Evolutionary conservation across 1,139 yeast genomes (phyloP).

Genomic region (Debaryomyces fabryi): DNA sequence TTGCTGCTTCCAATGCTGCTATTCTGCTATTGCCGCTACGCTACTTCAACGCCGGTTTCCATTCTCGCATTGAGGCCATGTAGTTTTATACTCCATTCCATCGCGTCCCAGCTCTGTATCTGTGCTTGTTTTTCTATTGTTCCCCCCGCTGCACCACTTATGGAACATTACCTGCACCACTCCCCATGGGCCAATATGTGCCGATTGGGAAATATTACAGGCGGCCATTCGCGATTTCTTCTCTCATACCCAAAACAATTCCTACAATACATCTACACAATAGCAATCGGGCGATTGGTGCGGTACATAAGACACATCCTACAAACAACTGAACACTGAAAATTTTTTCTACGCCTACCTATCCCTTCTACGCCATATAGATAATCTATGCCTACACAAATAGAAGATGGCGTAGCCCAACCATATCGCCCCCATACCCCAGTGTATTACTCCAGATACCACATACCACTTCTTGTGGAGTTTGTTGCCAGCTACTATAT

Average conservation of each 20-base stretch:
- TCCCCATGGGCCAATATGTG: slow-evolving; percentile 5
- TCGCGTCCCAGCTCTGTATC: neutral
- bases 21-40: neutral
- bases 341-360: neutral
- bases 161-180: neutral
- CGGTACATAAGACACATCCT: neutral
- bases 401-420: too few species aligned
- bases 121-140: neutral
- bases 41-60: neutral
- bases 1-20: neutral
- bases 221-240: slow-evolving; percentile 6
- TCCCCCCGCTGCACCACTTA: neutral
- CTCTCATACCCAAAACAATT: neutral
- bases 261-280: neutral
- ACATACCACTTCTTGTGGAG: neutral
- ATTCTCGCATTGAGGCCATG: neutral
- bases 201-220: slow-evolving; percentile 2
- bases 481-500: neutral
- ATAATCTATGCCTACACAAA: neutral
- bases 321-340: neutral
- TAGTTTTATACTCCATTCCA: neutral
- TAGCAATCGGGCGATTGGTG: neutral
- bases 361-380: neutral
- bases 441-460: neutral
- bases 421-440: neutral